Base-by-base conservation (phyloP, 2,329 filamentous ascomycete species). In the Hymenoscyphus albidus region DNA sequence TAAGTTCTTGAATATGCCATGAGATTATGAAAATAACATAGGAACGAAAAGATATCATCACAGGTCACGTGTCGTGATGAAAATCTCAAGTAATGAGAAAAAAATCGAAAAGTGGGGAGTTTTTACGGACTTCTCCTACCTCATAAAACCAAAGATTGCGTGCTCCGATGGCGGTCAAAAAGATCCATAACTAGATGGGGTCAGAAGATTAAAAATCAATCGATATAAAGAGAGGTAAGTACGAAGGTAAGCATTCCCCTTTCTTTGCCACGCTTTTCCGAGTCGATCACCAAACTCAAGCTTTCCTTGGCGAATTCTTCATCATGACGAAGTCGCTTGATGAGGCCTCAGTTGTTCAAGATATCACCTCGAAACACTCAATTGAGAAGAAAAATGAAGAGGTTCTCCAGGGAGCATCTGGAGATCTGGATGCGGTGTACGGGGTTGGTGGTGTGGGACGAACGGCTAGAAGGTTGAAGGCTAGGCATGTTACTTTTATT, bases 401-500 rank as follows among this genome's bases (percentile, higher is more conserved):
- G 13, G 56, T 63, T 27, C 61, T 65, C 5, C 61, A 65, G 6
- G 35, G 14, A 9, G 60, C 64, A 16, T 65, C 61, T 9, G 64
- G 64, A 1, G 40, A 59, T 14, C 58, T 63, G 3, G 64, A 66
- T 61, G 62, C 61, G 3, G 18, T 64, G 3, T 66, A 66, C 62
- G 64, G 64, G 2, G 64, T 64, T 54, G 64, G 64, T 58, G 64
- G 64, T 55, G 64, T 66, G 6, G 64, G 64, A 40, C 58, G 54
- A 6, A 66, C 62, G 5, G 35, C 59, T 7, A 22, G 64, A 39
- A 64, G 59, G 31, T 48, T 66, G 48, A 66, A 58, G 18, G 62
- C 64, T 35, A 58, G 62, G 32, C 64, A 66, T 61, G 62, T 66
- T 3, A 66, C 64, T n/a, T 66, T 66, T 27, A 66, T 66, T 44